Conservation (phyloP, 257 asterid genomes). For the Gentiana macrophylla region DNA sequence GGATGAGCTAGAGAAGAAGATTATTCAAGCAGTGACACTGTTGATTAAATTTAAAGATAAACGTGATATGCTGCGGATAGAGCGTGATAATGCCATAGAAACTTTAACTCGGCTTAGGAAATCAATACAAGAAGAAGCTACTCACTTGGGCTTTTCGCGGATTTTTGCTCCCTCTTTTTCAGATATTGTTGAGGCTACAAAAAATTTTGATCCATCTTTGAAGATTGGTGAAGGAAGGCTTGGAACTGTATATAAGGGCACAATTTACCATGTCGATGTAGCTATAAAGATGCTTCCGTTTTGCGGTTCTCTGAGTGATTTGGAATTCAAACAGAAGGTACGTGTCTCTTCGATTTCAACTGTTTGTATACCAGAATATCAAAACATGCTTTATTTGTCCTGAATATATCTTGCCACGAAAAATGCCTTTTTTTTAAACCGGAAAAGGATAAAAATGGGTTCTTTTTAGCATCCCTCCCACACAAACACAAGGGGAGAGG, state of each 20-base stretch:
- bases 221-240: constrained; percentile 75
- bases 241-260: constrained; percentile 75
- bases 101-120: constrained; percentile 35
- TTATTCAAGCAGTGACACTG: constrained; percentile 83
- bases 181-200: constrained; percentile 68
- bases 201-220: constrained; percentile 56
- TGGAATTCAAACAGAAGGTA: constrained; percentile 71
- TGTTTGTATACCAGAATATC: no score
- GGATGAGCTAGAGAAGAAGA: constrained; percentile 78
- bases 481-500: no score
- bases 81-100: constrained; percentile 47
- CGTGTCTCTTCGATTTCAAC: background rate
- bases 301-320: constrained; percentile 60
- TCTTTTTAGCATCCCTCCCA: no score
- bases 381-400: no score
- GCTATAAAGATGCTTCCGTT: constrained; percentile 85
- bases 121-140: constrained; percentile 28
- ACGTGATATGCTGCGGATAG: constrained; percentile 64
- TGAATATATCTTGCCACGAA: no score
- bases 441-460: no score
- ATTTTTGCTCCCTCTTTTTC: constrained; percentile 56
- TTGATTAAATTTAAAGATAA: constrained; percentile 53
- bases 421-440: no score
- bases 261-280: constrained; percentile 45
- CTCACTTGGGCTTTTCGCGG: constrained; percentile 22